Percentiles rank a stretch among this genome's conserved stretches.
Conservation (phyloP, 1,139 yeast genomes). For the Hanseniaspora gamundiae region DNA sequence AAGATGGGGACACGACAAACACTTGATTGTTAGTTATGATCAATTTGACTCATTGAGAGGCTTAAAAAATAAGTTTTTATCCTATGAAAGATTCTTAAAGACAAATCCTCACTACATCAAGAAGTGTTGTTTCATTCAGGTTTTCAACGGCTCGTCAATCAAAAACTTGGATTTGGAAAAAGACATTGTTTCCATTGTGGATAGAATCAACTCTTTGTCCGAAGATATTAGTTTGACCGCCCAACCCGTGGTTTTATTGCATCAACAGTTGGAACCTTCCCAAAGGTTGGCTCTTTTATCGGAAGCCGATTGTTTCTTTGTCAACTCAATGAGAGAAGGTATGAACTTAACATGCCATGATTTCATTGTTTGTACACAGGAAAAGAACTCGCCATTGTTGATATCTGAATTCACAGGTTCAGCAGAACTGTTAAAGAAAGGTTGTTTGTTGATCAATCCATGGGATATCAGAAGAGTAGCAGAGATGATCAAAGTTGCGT, state of each 20-base stretch:
- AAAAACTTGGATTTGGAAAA: slow-evolving; percentile 45
- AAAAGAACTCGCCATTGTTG: slow-evolving; percentile 67
- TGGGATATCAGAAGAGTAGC: slow-evolving; percentile 72
- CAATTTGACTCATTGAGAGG: slow-evolving; percentile 84
- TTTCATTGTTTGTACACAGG: slow-evolving; percentile 65
- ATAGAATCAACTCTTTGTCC: slow-evolving; percentile 69
- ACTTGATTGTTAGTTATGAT: slow-evolving; percentile 73
- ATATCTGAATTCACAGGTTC: slow-evolving; percentile 93
- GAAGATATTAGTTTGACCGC: slow-evolving; percentile 54
- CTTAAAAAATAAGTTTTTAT: slow-evolving; percentile 71
- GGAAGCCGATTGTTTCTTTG: slow-evolving; percentile 82
- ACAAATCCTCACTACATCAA: slow-evolving; percentile 61
- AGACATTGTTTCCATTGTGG: slow-evolving; percentile 67
- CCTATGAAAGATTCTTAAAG: slow-evolving; percentile 68
- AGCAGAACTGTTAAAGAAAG: slow-evolving; percentile 60
- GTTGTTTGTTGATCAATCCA: slow-evolving; percentile 77
- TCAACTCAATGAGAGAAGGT: slow-evolving; percentile 89
- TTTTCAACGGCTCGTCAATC: slow-evolving; percentile 39
- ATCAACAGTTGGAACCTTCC: slow-evolving; percentile 78
- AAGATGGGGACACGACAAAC: slow-evolving; percentile 41
- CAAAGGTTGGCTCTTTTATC: slow-evolving; percentile 78
- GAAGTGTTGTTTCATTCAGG: slow-evolving; percentile 66
- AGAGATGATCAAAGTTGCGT: slow-evolving; percentile 44
- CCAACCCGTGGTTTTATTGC: slow-evolving; percentile 78
- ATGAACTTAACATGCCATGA: slow-evolving; percentile 95